Base-by-base conservation (phyloP, 1,284 basidiomycete genomes). In the Heterobasidion occidentale region DNA sequence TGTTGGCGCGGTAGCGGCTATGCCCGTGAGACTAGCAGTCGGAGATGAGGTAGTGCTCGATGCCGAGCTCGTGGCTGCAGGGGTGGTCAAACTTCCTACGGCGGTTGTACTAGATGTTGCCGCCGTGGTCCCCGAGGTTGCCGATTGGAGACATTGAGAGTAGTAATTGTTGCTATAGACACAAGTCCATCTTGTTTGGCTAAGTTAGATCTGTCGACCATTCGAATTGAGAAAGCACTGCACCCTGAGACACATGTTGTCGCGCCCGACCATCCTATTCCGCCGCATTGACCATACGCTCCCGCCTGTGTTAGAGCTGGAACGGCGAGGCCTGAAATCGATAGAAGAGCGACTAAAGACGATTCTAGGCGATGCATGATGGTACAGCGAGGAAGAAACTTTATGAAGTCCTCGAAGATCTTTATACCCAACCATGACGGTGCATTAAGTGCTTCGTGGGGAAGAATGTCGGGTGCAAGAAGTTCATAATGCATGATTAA, bases 201-300 rank as follows among this genome's bases (percentile, higher is more conserved):
- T 5, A 27, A 35, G 34, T 36, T 15, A 50, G 14, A 35, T 50
- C 14, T 36, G 38, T n/a, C 20, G 15, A n/a, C 5, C 27, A 27
- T 45, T n/a, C 33, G 49, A 56, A 45, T 48, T 36, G 48, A 20
- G 36, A 38, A 12, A 46, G 9, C 17, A 36, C 36, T 59, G 51
- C 56, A 70, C 72, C 71, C 70, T 11, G 66, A 61, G 48, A 61
- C 54, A 57, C 71, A 72, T 46, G 64, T 67, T 2, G 69, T 70
- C 27, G 63, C 46, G 8, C 70, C 71, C 9, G 66, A 63, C 70
- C 68, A 72, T 19, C 61, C 64, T 36, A 60, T 58, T 5, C 71
- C 72, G 11, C 72, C 72, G 58, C 73, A 75, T 59, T 72, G 71
- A 9, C 55, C 68, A 54, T 65, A 71, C 51, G 59, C 12, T 19